These are phyloP conservation scores for Neoascochyta sp. DNA, from an alignment of 2,329 filamentous ascomycete species.

Conservation along the genomic window DNA sequence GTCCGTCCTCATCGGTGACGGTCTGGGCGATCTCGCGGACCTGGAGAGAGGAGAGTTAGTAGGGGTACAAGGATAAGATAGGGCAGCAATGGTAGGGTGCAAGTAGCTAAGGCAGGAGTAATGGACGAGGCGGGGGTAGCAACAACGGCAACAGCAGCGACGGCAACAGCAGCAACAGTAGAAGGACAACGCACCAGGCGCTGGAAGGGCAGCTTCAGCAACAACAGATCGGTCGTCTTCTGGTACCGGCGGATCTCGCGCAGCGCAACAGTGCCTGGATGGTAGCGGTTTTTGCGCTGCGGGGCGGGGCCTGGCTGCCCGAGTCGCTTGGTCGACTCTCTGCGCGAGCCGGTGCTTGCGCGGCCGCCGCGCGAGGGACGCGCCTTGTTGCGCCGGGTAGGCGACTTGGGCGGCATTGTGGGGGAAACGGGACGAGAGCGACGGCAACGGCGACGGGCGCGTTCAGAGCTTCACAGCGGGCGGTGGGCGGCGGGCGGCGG, in stretches of 20 bases:
- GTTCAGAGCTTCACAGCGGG: too few species aligned
- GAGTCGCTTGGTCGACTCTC: conserved; percentile 21
- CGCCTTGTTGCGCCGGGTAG: conserved; percentile 28
- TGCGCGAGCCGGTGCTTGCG: conserved; percentile 10
- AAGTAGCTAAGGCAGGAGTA: too few species aligned
- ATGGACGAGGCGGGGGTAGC: too few species aligned
- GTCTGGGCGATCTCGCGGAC: conserved; percentile 63
- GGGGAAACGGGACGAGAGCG: too few species aligned
- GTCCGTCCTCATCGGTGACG: conserved; percentile 68
- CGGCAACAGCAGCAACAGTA: too few species aligned
- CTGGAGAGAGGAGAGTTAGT: conserved; percentile 66
- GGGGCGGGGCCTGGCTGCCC: conserved; percentile 35
- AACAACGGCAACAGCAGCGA: too few species aligned
- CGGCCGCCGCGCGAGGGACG: conserved; percentile 28
- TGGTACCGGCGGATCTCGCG: conserved; percentile 99
- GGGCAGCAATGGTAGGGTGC: too few species aligned
- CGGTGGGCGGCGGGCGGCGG: too few species aligned
- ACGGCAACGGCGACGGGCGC: too few species aligned
- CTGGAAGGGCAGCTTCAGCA: conserved; percentile 97
- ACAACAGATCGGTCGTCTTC: conserved; percentile 92
- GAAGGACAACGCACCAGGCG: conserved; percentile 64
- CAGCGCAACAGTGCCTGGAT: conserved; percentile 80
- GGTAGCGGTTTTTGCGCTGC: conserved; percentile 42
- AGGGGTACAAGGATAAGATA: too few species aligned
- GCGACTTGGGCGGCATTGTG: conserved; percentile 22